These are phyloP conservation scores for Mayamaea pseudoterrestris DNA, from an alignment of 108 stramenopile species.

Conservation along the genomic window DNA sequence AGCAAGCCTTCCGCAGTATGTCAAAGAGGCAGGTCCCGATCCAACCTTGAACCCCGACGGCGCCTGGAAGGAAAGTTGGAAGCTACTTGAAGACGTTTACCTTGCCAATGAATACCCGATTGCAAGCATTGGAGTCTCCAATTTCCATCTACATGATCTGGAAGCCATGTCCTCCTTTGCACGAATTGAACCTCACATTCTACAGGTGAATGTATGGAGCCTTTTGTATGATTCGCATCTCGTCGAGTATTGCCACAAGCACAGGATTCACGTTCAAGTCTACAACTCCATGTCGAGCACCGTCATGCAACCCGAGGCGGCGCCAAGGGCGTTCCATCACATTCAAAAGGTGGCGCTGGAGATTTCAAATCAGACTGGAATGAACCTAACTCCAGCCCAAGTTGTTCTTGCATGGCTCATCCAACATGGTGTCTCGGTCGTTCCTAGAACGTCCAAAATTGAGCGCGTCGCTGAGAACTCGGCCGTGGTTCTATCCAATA, in stretches of 20 bases:
- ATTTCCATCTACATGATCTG: constrained; percentile 66
- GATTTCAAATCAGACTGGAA: constrained; percentile 4
- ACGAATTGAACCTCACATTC: constrained; percentile 38
- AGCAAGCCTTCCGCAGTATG: constrained; percentile 25
- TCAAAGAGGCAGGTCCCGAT: constrained; percentile 52
- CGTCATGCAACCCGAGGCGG: constrained; percentile 2
- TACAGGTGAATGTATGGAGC: constrained; percentile 65
- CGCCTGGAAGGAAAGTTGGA: constrained; percentile 78
- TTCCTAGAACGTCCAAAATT: constrained; percentile 31
- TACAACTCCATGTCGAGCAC: constrained; percentile 65
- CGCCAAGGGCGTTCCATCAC: constrained; percentile 26
- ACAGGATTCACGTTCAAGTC: constrained; percentile 46
- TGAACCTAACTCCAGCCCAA: constrained; percentile 18
- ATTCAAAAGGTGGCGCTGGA: constrained; percentile 20
- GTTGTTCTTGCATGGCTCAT: constrained; percentile 41
- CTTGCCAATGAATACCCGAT: constrained; percentile 20
- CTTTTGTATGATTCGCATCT: constrained; percentile 57
- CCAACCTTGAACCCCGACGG: constrained; percentile 55
- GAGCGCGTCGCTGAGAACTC: constrained; percentile 35
- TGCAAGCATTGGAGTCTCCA: constrained; percentile 74
- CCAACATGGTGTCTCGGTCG: constrained; percentile 36
- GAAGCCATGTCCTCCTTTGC: constrained; percentile 28
- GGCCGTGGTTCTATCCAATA: constrained; percentile 15
- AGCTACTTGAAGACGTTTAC: constrained; percentile 62
- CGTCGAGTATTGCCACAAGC: constrained; percentile 30